Evolutionary conservation across 805 yeast species (phyloP), one percentile per base, ranked within the genome.

Genomic region (Myxozyma geophila): DNA sequence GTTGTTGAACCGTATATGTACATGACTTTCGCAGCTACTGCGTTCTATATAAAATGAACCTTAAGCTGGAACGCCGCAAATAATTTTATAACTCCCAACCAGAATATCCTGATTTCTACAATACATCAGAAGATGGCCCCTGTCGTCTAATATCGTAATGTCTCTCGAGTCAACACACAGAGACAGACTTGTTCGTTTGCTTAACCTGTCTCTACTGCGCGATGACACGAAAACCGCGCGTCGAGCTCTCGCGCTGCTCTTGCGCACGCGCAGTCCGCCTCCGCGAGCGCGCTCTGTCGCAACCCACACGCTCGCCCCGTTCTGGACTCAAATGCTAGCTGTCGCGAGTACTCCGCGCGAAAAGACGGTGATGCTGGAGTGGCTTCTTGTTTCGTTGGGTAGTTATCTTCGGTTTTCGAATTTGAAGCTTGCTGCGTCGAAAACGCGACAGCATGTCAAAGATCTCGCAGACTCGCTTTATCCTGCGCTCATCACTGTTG

Each of bases 311-410:
- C 17, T 37, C 36, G 59, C 51, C n/a, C 63, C 66, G 37, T 50
- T 52, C 36, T 62, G 65, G 65, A 52, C 62, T 3, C 54, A 58
- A 36, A 40, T 62, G 57, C 58, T 57, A 7, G 58, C 54, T n/a
- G 5, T 17, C 15, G n/a, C 46, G 8, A 13, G 36, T 9, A 8
- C 43, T 23, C 21, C 56, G 17, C 43, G 63, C 43, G 41, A 33
- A 6, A 36, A 40, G n/a, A 15, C 10, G 12, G 17, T 21, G 41
- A 19, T 58, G 28, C 12, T 44, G 35, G 67, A 63, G n/a, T 63
- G 67, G 67, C 58, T 63, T n/a, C 60, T 63, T n/a, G 54, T 63
- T 13, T 47, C 67, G 8, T 36, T 57, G 8, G 57, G 57, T 12
- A 19, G 53, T 2, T 49, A 55, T 36, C 33, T 59, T 13, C 57